Base-by-base conservation (phyloP, 2,329 filamentous ascomycete genomes). In the Penicillium sp. region DNA sequence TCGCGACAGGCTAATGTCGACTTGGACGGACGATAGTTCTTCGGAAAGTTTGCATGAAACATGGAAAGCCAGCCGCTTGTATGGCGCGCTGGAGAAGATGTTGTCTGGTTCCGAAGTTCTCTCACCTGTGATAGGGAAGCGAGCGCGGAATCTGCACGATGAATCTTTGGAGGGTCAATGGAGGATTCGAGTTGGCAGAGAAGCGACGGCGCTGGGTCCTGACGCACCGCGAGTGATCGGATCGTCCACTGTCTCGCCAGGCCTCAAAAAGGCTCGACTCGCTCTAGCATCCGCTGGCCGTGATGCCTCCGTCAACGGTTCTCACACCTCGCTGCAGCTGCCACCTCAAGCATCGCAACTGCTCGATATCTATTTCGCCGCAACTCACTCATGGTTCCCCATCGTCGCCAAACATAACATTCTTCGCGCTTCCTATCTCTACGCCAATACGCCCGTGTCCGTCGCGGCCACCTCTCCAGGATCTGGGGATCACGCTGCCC, bases 321-420 rank as follows among this genome's bases (percentile, higher is more conserved):
- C 23, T 2, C 52, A 54, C 26, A 36, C 52, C 10, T 11, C 11
- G 35, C 57, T 68, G 29, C 59, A 63, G 29, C 67, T 81, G 9
- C 79, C 79, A 10, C 55, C 67, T 22, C 71, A 77, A 44, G 71
- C 76, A 7, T 77, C 77, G 60, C 68, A 70, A 13, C 63, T 81
- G 6, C 64, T 82, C 28, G 77, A 81, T 55, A 68, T 75, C 9
- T 82, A 81, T 54, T 81, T 81, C 51, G 73, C 77, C 0, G 74
- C 75, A 45, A 80, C 77, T 0, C 77, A 82, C 53, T 74, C 73
- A 22, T 82, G 79, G 79, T 72, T 82, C 24, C 79, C 79, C 0
- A 74, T 82, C n/a, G 69, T 76, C 22, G 75, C 79, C 40, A 80
- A 79, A 57, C 76, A 80, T 51, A 74, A 76, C 46, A 70, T 80